Conservation (phyloP, 1,284 basidiomycete genomes). For the Heliocybe sulcata region DNA sequence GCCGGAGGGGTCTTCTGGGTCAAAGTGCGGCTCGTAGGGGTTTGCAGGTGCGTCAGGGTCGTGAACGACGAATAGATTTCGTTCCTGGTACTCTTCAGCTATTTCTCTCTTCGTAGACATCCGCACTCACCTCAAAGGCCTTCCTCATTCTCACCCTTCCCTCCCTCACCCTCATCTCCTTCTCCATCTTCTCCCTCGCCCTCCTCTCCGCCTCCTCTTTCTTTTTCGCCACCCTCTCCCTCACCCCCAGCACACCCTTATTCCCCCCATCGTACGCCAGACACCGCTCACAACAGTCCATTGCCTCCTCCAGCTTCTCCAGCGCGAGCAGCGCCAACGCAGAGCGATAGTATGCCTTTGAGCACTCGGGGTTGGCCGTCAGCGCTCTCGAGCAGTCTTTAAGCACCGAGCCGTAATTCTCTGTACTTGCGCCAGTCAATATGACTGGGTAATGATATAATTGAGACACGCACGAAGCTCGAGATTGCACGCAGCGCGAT, state of each 20-base stretch:
- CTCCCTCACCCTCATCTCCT: conserved; percentile 37
- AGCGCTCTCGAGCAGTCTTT: conserved; percentile 79
- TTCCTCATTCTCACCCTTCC: conserved; percentile 37
- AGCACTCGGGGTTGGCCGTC: conserved; percentile 48
- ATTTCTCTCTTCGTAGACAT: conserved; percentile 2
- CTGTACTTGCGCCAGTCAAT: conserved; percentile 20
- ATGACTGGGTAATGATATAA: background rate
- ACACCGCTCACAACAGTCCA: conserved; percentile 73
- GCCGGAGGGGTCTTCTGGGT: conserved; percentile 46
- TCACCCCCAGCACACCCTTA: conserved; percentile 35
- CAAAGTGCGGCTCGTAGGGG: conserved; percentile 57
- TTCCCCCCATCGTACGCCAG: conserved; percentile 53
- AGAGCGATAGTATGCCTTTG: conserved; percentile 84
- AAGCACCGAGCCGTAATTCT: conserved; percentile 83
- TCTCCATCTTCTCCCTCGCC: conserved; percentile 40
- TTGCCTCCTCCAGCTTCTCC: conserved; percentile 68
- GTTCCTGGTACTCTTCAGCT: conserved; percentile 37
- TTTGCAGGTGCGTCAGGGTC: conserved; percentile 51
- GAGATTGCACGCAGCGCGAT: conserved; percentile 90
- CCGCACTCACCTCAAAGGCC: conserved; percentile 52
- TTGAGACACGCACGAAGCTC: conserved; percentile 55
- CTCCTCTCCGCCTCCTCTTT: conserved; percentile 45
- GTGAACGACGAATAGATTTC: conserved; percentile 52
- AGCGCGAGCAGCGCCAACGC: conserved; percentile 69
- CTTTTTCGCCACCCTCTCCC: conserved; percentile 36